A percentile compares a stretch with the other conserved stretches of the same genome.
phyloP scores from a whole-genome alignment of 805 yeast genomes.

The Starmerella bombi region DNA sequence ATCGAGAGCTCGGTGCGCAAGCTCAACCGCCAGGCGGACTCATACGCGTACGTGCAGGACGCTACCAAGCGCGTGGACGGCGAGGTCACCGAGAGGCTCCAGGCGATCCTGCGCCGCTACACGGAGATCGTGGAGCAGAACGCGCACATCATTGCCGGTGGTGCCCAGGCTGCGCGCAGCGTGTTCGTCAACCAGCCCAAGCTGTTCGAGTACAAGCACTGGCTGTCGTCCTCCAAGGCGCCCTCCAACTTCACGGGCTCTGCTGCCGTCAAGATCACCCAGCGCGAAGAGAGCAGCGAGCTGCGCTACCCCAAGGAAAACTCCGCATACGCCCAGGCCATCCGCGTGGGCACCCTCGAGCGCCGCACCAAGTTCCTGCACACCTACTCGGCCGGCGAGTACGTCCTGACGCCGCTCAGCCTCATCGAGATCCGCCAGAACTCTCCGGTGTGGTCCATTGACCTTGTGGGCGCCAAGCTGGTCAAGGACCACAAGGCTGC shows the following conservation, averaged over 20 bases:
- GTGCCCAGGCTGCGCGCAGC: conserved; percentile 57
- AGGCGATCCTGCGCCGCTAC: conserved; percentile 61
- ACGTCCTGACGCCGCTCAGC: conserved; percentile 76
- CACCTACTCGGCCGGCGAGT: conserved; percentile 83
- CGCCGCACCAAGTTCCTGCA: conserved; percentile 83
- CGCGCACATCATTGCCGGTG: conserved; percentile 26
- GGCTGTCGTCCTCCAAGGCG: conserved; percentile 23
- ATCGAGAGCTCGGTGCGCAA: conserved; percentile 65
- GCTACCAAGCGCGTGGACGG: conserved; percentile 82
- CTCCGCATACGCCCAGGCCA: conserved; percentile 53
- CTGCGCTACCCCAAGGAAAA: conserved; percentile 54
- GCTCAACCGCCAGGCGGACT: conserved; percentile 79
- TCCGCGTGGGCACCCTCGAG: conserved; percentile 72
- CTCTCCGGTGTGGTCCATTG: conserved; percentile 21
- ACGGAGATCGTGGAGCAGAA: conserved; percentile 47
- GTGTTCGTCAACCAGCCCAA: conserved; percentile 71
- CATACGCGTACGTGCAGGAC: conserved; percentile 70
- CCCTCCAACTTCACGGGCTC: conserved; percentile 11
- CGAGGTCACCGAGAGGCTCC: conserved; percentile 76
- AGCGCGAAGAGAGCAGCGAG: neutral
- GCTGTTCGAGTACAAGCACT: conserved; percentile 77
- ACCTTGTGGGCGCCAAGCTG: conserved; percentile 48
- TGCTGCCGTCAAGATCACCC: neutral
- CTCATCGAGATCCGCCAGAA: conserved; percentile 70
- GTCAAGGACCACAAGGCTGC: conserved; percentile 64